Evolutionary conservation across 345 rosid genomes (phyloP).

Genomic region (Clarkia xantiana): DNA sequence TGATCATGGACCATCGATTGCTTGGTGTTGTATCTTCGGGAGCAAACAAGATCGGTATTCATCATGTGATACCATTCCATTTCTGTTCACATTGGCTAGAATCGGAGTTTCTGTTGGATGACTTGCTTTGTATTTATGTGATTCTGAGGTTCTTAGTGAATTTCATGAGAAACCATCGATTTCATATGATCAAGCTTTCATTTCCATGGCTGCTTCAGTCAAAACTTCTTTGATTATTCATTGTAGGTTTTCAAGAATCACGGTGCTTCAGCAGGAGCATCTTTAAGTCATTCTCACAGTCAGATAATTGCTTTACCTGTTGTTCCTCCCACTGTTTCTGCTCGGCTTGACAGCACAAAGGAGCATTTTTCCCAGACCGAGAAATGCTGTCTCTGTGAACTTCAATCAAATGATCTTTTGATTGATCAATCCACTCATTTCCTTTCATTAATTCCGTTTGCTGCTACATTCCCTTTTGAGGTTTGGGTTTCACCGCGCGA

Average conservation of each 20-base stretch:
- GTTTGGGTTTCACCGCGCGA: slow-evolving; percentile 64
- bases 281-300: slow-evolving; percentile 83
- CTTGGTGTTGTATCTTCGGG: too few relatives aligned
- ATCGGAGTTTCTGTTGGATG: too few relatives aligned
- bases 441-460: slow-evolving; percentile 50
- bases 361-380: slow-evolving; percentile 43
- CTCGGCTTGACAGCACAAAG: slow-evolving; percentile 42
- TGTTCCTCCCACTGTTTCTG: slow-evolving; percentile 48
- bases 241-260: slow-evolving; percentile 84
- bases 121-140: too few relatives aligned
- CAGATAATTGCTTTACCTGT: slow-evolving; percentile 75
- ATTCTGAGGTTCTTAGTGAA: too few relatives aligned
- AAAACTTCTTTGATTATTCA: background rate
- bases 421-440: slow-evolving; percentile 49
- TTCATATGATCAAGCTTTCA: background rate
- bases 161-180: background rate
- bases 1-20: too few relatives aligned
- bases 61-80: too few relatives aligned
- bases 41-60: too few relatives aligned
- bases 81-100: too few relatives aligned
- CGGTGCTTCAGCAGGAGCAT: slow-evolving; percentile 89
- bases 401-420: slow-evolving; percentile 29
- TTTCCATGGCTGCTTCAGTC: background rate
- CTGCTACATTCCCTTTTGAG: slow-evolving; percentile 63
- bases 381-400: slow-evolving; percentile 59